Base-by-base conservation (phyloP, 163 green algal genomes). In the Coccomyxa subellipsoidea region DNA sequence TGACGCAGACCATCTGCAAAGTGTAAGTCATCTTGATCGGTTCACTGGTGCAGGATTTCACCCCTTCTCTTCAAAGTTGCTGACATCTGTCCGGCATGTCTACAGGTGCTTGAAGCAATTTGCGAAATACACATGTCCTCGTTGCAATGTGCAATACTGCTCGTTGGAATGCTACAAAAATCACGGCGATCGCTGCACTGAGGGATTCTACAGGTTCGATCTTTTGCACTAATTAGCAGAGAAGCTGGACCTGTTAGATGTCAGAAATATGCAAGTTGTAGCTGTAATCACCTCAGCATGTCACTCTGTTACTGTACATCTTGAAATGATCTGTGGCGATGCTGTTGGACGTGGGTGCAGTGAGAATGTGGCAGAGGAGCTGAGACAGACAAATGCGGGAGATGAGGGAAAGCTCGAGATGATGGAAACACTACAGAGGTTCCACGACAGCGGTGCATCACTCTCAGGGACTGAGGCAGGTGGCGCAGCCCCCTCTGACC, bases 71-170 rank as follows among this genome's bases (percentile, higher is more conserved):
- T n/a, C n/a, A n/a, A n/a, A n/a, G n/a, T n/a, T 38, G 8, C 36
- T 31, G 36, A 21, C 10, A 8, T 54, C 54, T 71, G 32, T 77
- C 18, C 53, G 77, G 40, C 23, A 27, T 76, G 23, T 66, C 21
- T 85, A 82, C 91, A 96, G 93, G 54, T 96, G 93, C 83, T 77
- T 83, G 2, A 80, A 86, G 76, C 82, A 90, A n/a, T 85, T 86
- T 38, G 83, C 90, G 0, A 81, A 82, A 0, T 98, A 98, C 84
- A 94, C 89, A 8, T 98, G 94, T 83, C 94, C 94, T 0, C 80
- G 91, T 31, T 98, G 94, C 87, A 92, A 95, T 73, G 83, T 86
- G 15, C 85, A 80, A 2, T 98, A 98, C 82, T 98, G 94, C 87
- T 95, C 87, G 0, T 78, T 95, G 34, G 39, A 81, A 0, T 98